Evolutionary conservation across 2,329 filamentous ascomycete genomes (phyloP).

Genomic region (Seiridium unicorne): DNA sequence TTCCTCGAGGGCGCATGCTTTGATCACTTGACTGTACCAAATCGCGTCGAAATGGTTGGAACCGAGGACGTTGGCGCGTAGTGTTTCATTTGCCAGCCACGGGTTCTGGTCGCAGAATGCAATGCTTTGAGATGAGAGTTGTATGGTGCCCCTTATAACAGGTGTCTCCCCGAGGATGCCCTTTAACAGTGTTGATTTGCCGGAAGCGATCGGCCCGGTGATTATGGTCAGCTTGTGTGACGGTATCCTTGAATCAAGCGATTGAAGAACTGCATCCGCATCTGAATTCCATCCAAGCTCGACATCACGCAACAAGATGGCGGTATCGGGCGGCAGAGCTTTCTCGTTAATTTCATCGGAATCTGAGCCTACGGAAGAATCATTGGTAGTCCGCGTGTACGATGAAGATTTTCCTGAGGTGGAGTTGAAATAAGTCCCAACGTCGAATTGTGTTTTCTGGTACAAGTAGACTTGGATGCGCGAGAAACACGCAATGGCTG

Average conservation of each 20-base stretch:
- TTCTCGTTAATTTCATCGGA: neutral
- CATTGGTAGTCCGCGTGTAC: neutral
- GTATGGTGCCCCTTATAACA: neutral
- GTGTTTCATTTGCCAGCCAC: conserved; percentile 16
- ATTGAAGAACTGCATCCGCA: conserved; percentile 16
- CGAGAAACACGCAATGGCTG: conserved; percentile 6
- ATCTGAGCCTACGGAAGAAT: neutral
- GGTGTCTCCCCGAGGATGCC: conserved; percentile 7
- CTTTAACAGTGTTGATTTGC: conserved; percentile 7
- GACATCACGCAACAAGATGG: neutral
- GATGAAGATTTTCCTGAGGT: neutral
- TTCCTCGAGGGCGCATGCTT: conserved; percentile 11
- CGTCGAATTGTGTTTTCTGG: neutral
- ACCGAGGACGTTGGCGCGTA: conserved; percentile 23
- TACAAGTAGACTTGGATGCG: conserved; percentile 8
- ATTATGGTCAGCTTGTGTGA: conserved; percentile 31
- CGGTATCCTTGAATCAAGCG: conserved; percentile 26
- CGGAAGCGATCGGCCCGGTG: conserved; percentile 10
- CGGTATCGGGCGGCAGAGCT: neutral
- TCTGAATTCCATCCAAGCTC: neutral
- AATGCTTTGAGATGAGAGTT: neutral
- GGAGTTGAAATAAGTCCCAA: neutral
- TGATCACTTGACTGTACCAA: conserved; percentile 15
- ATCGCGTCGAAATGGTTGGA: conserved; percentile 13
- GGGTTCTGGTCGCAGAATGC: conserved; percentile 11